These are phyloP conservation scores for Clonostachys chloroleuca DNA, from an alignment of 2,329 filamentous ascomycete genomes.

Conservation along the genomic window DNA sequence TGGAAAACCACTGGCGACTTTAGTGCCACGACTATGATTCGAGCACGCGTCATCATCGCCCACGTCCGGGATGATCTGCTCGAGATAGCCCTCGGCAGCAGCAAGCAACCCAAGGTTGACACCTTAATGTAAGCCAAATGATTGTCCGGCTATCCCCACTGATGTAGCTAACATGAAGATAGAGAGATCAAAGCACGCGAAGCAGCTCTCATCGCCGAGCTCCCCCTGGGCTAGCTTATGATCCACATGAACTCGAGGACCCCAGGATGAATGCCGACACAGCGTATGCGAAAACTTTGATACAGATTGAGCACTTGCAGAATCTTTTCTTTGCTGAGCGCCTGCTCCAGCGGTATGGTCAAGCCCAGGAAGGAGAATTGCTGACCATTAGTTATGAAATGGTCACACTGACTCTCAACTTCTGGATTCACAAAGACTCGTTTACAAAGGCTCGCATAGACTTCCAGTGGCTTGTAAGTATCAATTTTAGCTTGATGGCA, in stretches of 20 bases:
- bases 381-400: conserved; percentile 39
- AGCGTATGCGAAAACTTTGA: conserved; percentile 27
- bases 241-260: conserved; percentile 44
- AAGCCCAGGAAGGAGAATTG: conserved; percentile 16
- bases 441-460: conserved; percentile 29
- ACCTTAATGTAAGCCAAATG: conserved; percentile 4
- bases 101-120: conserved; percentile 10
- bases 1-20: conserved; percentile 26
- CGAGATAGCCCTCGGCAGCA: not conserved
- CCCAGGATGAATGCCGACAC: conserved; percentile 30
- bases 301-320: conserved; percentile 44
- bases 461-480: conserved; percentile 32
- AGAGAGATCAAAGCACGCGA: conserved; percentile 10
- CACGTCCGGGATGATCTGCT: conserved; percentile 11
- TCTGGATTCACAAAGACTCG: conserved; percentile 41
- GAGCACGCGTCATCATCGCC: conserved; percentile 13
- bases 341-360: conserved; percentile 25
- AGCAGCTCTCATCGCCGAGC: conserved; percentile 34
- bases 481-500: too few species aligned
- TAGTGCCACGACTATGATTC: conserved; percentile 19
- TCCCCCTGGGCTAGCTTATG: conserved; percentile 41
- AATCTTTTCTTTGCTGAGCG: conserved; percentile 55
- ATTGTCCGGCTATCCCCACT: not conserved
- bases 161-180: not conserved
- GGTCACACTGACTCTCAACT: conserved; percentile 34